These are phyloP conservation scores for Xylariaceae sp. DNA, from an alignment of 2,329 filamentous ascomycete species.

Conservation along the genomic window DNA sequence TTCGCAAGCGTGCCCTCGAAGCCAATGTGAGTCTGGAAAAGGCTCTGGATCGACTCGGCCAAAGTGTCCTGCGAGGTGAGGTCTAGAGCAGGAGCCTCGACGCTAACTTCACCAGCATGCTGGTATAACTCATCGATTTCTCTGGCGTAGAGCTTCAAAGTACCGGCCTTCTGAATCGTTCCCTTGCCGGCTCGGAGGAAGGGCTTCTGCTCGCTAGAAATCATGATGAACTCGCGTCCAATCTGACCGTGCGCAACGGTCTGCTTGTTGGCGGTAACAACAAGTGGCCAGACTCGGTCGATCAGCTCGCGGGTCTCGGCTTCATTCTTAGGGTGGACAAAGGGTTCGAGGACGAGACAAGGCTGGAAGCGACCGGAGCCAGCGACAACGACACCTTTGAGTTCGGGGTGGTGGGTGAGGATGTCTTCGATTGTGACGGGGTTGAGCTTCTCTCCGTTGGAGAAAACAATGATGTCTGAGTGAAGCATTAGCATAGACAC, in stretches of 20 bases:
- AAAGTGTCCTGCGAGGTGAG: constrained; percentile 29
- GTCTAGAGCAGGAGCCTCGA: constrained; percentile 28
- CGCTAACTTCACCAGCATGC: constrained; percentile 12
- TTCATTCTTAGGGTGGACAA: constrained; percentile 26
- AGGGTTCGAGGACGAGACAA: constrained; percentile 44
- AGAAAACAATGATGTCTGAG: constrained; percentile 43
- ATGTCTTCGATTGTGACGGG: constrained; percentile 40
- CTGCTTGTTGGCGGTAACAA: constrained; percentile 40
- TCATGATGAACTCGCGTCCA: constrained; percentile 34
- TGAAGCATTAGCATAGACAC: background rate
- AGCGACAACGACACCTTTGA: constrained; percentile 42
- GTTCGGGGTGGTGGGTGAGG: constrained; percentile 35
- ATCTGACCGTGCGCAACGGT: constrained; percentile 45
- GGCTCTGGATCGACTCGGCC: constrained; percentile 27
- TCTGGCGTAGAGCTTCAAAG: constrained; percentile 38
- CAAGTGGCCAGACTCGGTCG: constrained; percentile 40
- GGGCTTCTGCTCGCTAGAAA: constrained; percentile 39
- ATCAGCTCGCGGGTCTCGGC: constrained; percentile 33
- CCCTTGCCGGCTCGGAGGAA: constrained; percentile 43
- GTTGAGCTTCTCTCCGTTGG: constrained; percentile 48
- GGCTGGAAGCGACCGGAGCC: constrained; percentile 44
- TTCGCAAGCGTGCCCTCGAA: constrained; percentile 26
- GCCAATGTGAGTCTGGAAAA: constrained; percentile 31
- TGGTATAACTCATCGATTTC: constrained; percentile 42
- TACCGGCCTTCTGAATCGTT: constrained; percentile 38